A percentile compares a stretch with the other conserved stretches of the same genome.
These are phyloP conservation scores for Diaporthe batatas DNA, from an alignment of 2,329 filamentous ascomycete species.

Conservation along the genomic window DNA sequence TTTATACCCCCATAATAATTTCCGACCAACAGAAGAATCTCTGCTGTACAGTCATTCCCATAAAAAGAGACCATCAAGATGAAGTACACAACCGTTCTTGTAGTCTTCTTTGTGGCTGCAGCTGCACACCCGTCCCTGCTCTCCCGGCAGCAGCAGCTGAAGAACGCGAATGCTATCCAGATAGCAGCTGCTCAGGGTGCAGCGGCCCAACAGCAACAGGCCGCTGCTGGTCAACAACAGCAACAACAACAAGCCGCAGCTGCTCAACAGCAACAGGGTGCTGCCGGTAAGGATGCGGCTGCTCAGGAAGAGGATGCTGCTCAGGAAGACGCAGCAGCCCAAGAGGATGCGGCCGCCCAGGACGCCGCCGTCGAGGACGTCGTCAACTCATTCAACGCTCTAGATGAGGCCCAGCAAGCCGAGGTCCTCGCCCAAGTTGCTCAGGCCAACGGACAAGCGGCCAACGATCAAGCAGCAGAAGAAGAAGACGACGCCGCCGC, in stretches of 20 bases:
- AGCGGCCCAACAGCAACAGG: not conserved
- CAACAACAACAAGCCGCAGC: not conserved
- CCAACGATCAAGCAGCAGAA: not conserved
- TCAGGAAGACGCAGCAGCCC: not conserved
- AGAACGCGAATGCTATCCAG: constrained; percentile 1
- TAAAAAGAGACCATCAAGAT: not conserved
- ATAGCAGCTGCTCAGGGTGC: not conserved
- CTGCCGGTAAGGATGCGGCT: not conserved
- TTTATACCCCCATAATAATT: not conserved
- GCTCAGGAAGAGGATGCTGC: not conserved
- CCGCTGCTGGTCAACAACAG: not conserved
- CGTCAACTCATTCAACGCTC: constrained; percentile 1
- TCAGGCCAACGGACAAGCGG: not conserved
- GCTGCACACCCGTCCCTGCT: constrained; percentile 2
- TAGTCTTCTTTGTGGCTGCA: constrained; percentile 19
- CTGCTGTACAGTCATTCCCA: not conserved
- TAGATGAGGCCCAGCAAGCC: constrained; percentile 1
- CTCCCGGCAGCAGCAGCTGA: not conserved
- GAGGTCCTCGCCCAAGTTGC: constrained; percentile 4
- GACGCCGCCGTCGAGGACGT: constrained; percentile 9
- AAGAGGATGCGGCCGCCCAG: not conserved
- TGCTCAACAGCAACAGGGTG: not conserved
- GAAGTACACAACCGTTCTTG: constrained; percentile 18
- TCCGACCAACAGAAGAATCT: not conserved
- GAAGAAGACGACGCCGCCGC: not conserved